Conservation (phyloP, 345 rosid genomes). For the Salix koriyanagi region DNA sequence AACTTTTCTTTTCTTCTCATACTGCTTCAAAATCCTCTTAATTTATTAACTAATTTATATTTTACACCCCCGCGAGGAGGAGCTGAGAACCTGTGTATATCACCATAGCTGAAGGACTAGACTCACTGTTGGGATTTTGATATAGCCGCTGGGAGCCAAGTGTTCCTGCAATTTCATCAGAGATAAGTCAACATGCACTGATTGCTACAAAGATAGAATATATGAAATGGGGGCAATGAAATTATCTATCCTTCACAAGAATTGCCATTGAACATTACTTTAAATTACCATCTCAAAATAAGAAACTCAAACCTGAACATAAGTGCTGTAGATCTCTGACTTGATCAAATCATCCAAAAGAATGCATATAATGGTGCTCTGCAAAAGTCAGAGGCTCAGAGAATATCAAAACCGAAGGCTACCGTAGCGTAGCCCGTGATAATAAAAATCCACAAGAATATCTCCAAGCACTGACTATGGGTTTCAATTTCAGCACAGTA, state of each 20-base stretch:
- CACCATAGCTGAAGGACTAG: not conserved
- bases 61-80: not conserved
- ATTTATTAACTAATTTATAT: not conserved
- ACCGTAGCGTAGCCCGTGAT: not conserved
- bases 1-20: not conserved
- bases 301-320: conserved; percentile 47
- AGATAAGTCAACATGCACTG: conserved; percentile 4
- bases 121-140: conserved; percentile 83
- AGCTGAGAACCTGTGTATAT: not conserved
- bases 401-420: not conserved
- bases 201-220: not conserved
- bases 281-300: not conserved
- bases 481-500: not conserved
- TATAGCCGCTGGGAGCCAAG: conserved; percentile 73
- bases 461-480: not conserved
- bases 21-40: not conserved
- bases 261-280: not conserved
- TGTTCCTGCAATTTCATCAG: conserved; percentile 68
- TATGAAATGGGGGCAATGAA: not conserved
- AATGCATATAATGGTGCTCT: conserved; percentile 55
- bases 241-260: not conserved
- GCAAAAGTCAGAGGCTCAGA: conserved; percentile 11
- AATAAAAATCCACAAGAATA: not conserved
- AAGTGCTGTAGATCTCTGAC: conserved; percentile 59
- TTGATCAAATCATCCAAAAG: conserved; percentile 61